Conservation (phyloP, 495 filamentous ascomycete species). For the Hypoxylon lienhwacheense region DNA sequence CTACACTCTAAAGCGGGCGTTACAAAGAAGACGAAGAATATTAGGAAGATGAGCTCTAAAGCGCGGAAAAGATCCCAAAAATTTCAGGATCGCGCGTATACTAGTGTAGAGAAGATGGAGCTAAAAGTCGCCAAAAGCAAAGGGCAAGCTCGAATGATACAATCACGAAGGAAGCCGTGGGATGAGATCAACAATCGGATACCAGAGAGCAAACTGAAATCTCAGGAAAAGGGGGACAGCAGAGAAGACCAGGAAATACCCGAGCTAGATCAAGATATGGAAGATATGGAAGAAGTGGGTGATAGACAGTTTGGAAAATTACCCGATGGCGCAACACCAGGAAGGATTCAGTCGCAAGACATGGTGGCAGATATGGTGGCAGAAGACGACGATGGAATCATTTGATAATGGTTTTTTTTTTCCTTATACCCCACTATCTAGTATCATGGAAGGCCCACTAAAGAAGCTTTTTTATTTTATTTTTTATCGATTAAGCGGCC, state of each 20-base stretch:
- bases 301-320: conserved; percentile 20
- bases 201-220: conserved; percentile 11
- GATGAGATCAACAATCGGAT: conserved; percentile 60
- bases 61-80: conserved; percentile 70
- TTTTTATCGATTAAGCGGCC: too few relatives aligned
- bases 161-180: conserved; percentile 57
- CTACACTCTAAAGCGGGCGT: conserved; percentile 65
- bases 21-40: conserved; percentile 63
- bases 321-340: neutral
- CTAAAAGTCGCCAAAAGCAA: conserved; percentile 70
- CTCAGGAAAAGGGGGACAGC: neutral
- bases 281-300: conserved; percentile 43
- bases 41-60: conserved; percentile 62
- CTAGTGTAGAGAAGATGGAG: conserved; percentile 67
- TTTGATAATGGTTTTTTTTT: too few relatives aligned
- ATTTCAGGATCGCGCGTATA: conserved; percentile 72
- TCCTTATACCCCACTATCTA: too few relatives aligned
- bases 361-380: too few relatives aligned
- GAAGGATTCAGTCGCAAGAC: conserved; percentile 11
- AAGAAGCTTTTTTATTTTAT: conserved; percentile 11
- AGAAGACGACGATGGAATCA: conserved; percentile 35
- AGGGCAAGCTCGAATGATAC: conserved; percentile 60
- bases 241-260: conserved; percentile 26
- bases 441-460: neutral
- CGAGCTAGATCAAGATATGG: conserved; percentile 47